phyloP scores from a whole-genome alignment of 2,329 filamentous ascomycete genomes.

The Fusarium sp. region DNA sequence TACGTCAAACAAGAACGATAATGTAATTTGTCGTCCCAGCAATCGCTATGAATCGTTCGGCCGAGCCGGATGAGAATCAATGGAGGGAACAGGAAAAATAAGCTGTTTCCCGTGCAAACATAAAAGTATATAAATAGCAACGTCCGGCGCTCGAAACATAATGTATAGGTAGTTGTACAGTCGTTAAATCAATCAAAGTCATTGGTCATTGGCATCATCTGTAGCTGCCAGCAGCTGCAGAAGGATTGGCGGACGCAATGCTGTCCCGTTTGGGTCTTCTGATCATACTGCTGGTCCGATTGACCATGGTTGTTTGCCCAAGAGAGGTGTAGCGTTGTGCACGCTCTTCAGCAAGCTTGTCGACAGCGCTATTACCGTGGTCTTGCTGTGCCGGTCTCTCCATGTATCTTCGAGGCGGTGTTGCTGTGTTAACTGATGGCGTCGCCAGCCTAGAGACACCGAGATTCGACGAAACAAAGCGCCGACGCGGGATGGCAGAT shows the following conservation, averaged over 20 bases:
- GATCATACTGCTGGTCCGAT: conserved; percentile 58
- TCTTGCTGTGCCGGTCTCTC: conserved; percentile 46
- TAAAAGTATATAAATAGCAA: conserved; percentile 46
- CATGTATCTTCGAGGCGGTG: conserved; percentile 58
- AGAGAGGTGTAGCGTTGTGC: conserved; percentile 55
- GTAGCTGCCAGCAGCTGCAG: conserved; percentile 55
- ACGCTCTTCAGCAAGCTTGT: conserved; percentile 41
- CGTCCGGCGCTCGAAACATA: conserved; percentile 44
- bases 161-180: conserved; percentile 40
- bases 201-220: conserved; percentile 53
- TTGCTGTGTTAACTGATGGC: conserved; percentile 50
- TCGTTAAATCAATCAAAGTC: conserved; percentile 41
- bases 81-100: conserved; percentile 8
- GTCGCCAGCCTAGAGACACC: conserved; percentile 57
- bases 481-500: conserved; percentile 60
- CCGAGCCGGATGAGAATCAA: conserved; percentile 25
- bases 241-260: conserved; percentile 47
- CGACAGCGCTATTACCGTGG: conserved; percentile 44
- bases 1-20: conserved; percentile 28
- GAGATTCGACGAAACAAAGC: conserved; percentile 60
- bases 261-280: conserved; percentile 56
- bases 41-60: conserved; percentile 40
- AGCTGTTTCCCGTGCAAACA: conserved; percentile 32
- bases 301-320: conserved; percentile 53
- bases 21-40: conserved; percentile 16